A percentile compares a stretch with the other conserved stretches of the same genome.
phyloP scores from a whole-genome alignment of 2,329 filamentous ascomycete genomes.

The Paramyrothecium roridum region DNA sequence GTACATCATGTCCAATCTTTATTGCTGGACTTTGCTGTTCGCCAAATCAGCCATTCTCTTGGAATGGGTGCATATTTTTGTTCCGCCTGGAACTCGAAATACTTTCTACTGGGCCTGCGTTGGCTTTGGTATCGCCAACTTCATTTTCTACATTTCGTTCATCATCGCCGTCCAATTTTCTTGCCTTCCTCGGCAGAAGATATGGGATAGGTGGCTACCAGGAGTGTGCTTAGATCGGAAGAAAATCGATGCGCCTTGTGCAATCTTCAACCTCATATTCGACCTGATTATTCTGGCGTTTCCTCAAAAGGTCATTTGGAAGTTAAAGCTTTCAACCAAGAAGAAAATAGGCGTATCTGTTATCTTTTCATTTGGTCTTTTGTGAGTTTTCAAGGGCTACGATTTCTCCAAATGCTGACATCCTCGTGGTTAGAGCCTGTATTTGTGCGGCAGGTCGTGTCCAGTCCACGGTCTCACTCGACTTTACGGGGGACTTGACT shows the following conservation, averaged over 20 bases:
- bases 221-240: too few species aligned
- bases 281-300: background rate
- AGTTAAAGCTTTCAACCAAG: background rate
- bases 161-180: background rate
- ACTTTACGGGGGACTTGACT: background rate
- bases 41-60: background rate
- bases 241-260: too few species aligned
- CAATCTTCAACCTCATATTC: background rate
- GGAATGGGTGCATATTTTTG: background rate
- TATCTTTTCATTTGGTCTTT: too few species aligned
- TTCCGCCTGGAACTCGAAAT: background rate
- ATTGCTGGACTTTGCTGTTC: background rate
- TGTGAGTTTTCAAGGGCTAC: too few species aligned
- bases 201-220: too few species aligned
- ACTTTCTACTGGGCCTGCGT: background rate
- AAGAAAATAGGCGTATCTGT: background rate
- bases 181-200: background rate
- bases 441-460: background rate
- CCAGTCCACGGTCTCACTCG: background rate
- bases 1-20: background rate
- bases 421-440: background rate
- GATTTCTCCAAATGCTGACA: too few species aligned
- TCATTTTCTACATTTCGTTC: background rate
- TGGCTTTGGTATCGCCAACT: background rate
- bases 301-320: background rate